Percentiles rank a stretch among this genome's conserved stretches.
These are phyloP conservation scores for Solanum clarkiae DNA, from an alignment of 257 asterid genomes.

Conservation along the genomic window DNA sequence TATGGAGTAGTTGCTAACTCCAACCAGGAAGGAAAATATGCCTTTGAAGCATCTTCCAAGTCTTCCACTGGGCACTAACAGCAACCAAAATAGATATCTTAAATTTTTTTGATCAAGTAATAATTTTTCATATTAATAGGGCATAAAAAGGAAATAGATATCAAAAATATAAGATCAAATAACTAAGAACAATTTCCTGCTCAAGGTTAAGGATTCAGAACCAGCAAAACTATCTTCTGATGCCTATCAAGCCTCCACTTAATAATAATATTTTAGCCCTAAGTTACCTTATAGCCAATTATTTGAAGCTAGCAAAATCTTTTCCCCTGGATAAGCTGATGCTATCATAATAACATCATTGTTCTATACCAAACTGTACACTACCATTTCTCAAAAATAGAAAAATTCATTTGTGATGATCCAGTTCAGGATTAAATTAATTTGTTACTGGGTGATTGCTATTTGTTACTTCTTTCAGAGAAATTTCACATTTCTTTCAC, in stretches of 20 bases:
- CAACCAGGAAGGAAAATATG: constrained; percentile 75
- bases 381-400: background rate
- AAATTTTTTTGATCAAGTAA: background rate
- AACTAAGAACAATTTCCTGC: background rate
- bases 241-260: background rate
- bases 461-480: background rate
- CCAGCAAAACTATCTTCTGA: background rate
- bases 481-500: background rate
- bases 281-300: background rate
- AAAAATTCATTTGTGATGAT: background rate
- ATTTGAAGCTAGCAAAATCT: background rate
- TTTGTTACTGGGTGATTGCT: background rate
- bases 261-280: background rate
- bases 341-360: background rate
- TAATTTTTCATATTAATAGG: background rate
- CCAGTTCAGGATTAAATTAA: background rate
- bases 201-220: background rate
- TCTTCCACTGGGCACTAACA: constrained; percentile 74
- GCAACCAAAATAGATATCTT: constrained; percentile 3
- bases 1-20: constrained; percentile 89
- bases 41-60: constrained; percentile 64
- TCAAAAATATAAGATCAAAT: background rate
- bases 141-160: background rate
- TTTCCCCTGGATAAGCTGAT: background rate
- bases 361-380: background rate